phyloP scores from a whole-genome alignment of 1,139 yeast species.

The Debaryomyces fabryi region DNA sequence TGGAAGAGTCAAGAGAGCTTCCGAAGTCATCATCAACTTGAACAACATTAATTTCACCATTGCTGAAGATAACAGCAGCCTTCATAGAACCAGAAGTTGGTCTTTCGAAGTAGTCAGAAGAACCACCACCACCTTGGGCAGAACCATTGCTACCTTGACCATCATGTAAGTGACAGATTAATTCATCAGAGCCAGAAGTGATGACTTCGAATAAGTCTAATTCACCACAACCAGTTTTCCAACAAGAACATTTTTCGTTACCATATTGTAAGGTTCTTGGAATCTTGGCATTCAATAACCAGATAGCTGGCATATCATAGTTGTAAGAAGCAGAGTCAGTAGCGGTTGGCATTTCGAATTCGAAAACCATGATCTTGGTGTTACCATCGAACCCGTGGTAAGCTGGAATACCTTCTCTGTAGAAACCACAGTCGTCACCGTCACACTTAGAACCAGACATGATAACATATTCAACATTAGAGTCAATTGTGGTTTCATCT shows the following conservation, averaged over 20 bases:
- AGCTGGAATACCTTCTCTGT: slow-evolving; percentile 73
- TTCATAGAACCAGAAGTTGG: slow-evolving; percentile 77
- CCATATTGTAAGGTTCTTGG: slow-evolving; percentile 80
- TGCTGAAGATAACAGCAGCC: slow-evolving; percentile 83
- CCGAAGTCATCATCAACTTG: slow-evolving; percentile 52
- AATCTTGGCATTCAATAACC: slow-evolving; percentile 75
- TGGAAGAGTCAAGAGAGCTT: slow-evolving; percentile 51
- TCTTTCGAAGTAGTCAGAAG: slow-evolving; percentile 83
- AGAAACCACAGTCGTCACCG: slow-evolving; percentile 63
- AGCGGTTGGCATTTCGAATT: slow-evolving; percentile 64
- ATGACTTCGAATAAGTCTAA: slow-evolving; percentile 80
- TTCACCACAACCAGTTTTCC: slow-evolving; percentile 82
- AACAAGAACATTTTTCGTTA: slow-evolving; percentile 66
- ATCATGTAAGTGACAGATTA: slow-evolving; percentile 83
- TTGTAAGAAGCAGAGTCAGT: slow-evolving; percentile 32
- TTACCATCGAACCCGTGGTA: slow-evolving; percentile 71
- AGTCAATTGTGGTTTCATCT: slow-evolving; percentile 51
- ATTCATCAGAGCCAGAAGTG: slow-evolving; percentile 66
- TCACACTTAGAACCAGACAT: slow-evolving; percentile 62
- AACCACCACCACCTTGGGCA: slow-evolving; percentile 69
- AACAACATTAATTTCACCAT: slow-evolving; percentile 58
- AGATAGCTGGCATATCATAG: slow-evolving; percentile 75
- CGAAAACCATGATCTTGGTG: slow-evolving; percentile 70
- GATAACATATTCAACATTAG: slow-evolving; percentile 62
- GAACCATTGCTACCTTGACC: slow-evolving; percentile 72